Evolutionary conservation across 345 rosid genomes (phyloP).

Genomic region (Eucalyptus regnans): DNA sequence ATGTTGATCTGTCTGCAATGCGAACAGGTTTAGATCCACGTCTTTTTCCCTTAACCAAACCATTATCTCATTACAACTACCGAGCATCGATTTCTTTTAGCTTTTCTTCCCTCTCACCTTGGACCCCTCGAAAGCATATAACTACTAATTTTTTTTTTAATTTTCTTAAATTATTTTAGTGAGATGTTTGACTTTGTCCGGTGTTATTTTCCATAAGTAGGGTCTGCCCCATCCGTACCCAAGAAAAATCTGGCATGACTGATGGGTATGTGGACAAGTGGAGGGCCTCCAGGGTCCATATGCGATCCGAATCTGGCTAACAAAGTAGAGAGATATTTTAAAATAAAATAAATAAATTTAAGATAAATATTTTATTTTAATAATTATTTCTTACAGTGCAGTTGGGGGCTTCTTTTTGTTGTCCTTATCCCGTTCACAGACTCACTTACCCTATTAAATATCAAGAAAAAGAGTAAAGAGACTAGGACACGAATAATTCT

Average conservation of each 20-base stretch:
- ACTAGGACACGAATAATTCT: no score
- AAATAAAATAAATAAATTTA: no score
- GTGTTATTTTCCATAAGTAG: neutral
- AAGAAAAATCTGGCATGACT: neutral
- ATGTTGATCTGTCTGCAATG: neutral
- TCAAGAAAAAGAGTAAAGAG: no score
- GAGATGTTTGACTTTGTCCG: rapidly evolving
- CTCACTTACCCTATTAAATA: no score
- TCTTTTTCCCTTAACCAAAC: neutral
- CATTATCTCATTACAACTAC: neutral
- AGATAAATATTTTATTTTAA: no score
- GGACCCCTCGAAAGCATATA: neutral
- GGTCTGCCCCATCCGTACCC: neutral
- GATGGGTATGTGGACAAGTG: neutral
- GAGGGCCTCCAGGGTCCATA: neutral
- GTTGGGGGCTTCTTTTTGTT: no score
- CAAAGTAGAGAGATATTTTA: neutral
- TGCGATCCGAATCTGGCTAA: neutral
- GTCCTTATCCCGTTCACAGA: no score
- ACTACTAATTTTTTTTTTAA: neutral
- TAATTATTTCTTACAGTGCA: no score
- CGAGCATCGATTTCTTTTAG: neutral
- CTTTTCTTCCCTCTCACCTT: neutral
- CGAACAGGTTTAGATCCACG: neutral
- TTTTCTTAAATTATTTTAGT: neutral